Evolutionary conservation across 108 stramenopile genomes (phyloP).

Genomic region (Stephanodiscus triporus): DNA sequence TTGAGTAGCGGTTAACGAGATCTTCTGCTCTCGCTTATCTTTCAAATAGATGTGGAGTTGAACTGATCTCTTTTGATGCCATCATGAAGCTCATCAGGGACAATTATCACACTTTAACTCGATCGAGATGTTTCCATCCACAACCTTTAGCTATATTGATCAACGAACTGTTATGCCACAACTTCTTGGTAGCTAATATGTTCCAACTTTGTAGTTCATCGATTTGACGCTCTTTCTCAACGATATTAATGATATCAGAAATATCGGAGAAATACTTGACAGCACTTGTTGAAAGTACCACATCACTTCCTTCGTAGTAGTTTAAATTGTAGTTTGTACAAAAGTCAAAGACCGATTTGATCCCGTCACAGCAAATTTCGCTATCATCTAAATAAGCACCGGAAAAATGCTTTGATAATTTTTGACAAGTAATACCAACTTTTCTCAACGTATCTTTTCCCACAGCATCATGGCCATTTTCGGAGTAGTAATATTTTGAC

Average conservation of each 20-base stretch:
- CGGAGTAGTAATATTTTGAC: conserved; percentile 15
- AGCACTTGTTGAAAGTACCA: not conserved
- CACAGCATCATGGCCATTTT: conserved; percentile 11
- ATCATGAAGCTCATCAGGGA: too few species aligned
- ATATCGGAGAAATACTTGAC: conserved; percentile 5
- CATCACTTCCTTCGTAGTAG: not conserved
- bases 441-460: conserved; percentile 15
- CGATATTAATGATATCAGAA: conserved; percentile 9
- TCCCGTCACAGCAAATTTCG: not conserved
- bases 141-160: too few species aligned
- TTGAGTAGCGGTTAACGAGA: too few species aligned
- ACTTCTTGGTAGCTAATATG: not conserved
- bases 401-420: not conserved
- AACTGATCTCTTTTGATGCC: too few species aligned
- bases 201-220: conserved; percentile 12
- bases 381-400: not conserved
- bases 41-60: too few species aligned
- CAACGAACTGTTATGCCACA: too few species aligned
- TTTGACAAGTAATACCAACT: not conserved
- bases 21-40: too few species aligned
- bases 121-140: too few species aligned
- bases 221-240: conserved; percentile 2
- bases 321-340: conserved; percentile 1
- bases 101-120: too few species aligned
- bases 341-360: conserved; percentile 6